Conservation (phyloP, 1,284 basidiomycete genomes). For the Ceratobasidium sp. region DNA sequence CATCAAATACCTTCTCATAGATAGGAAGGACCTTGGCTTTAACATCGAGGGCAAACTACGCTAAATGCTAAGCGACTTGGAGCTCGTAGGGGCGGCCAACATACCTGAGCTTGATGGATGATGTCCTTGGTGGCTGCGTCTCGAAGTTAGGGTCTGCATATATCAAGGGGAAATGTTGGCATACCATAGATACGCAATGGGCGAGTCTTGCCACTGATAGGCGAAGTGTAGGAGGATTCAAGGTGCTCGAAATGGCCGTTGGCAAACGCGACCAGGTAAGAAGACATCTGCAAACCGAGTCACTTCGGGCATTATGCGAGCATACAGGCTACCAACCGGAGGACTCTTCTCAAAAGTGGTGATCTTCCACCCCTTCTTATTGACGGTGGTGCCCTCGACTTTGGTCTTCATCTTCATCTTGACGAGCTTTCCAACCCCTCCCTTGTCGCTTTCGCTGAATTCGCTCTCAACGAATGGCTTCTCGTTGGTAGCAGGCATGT, state of each 20-base stretch:
- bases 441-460: slow-evolving; percentile 45
- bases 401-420: slow-evolving; percentile 49
- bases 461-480: slow-evolving; percentile 52
- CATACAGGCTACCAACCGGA: slow-evolving; percentile 50
- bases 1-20: slow-evolving; percentile 92
- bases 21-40: slow-evolving; percentile 84
- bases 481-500: slow-evolving; percentile 79
- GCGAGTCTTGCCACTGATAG: slow-evolving; percentile 78
- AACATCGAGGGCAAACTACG: slow-evolving; percentile 82
- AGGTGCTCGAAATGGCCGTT: slow-evolving; percentile 81
- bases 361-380: slow-evolving; percentile 68
- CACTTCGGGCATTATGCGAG: background rate
- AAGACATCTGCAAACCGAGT: slow-evolving; percentile 65
- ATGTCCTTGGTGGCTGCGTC: slow-evolving; percentile 77
- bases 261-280: slow-evolving; percentile 90
- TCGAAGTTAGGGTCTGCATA: background rate
- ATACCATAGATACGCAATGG: slow-evolving; percentile 84
- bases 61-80: background rate
- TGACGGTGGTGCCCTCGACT: slow-evolving; percentile 46
- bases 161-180: slow-evolving; percentile 43
- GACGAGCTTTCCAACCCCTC: slow-evolving; percentile 46
- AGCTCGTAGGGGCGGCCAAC: background rate
- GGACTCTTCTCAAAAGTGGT: slow-evolving; percentile 79
- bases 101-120: slow-evolving; percentile 70
- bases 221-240: slow-evolving; percentile 78